Evolutionary conservation across 139 green algal genomes (phyloP).

Genomic region (Asterochloris sp.): DNA sequence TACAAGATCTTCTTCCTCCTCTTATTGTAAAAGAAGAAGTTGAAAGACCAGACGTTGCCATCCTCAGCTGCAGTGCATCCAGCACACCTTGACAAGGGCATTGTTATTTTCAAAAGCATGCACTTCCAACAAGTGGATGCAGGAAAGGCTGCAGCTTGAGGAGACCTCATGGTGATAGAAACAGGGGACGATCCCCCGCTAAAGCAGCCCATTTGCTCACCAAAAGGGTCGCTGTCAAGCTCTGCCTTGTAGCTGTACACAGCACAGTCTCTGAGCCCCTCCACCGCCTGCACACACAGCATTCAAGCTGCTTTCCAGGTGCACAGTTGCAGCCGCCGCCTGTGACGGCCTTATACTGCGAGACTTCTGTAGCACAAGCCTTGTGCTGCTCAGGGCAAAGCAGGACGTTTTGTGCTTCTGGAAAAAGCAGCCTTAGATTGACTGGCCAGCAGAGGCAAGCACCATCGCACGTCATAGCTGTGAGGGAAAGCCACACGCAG

Average conservation of each 20-base stretch:
- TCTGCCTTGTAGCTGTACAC: constrained; percentile 92
- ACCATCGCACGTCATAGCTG: no score
- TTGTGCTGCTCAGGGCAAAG: no score
- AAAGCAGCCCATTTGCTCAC: constrained; percentile 27
- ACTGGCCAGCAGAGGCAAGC: no score
- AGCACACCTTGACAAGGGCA: background rate
- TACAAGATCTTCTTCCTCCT: constrained; percentile 92
- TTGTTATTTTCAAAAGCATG: background rate
- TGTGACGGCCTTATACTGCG: no score
- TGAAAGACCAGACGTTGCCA: constrained; percentile 90
- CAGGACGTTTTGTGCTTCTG: no score
- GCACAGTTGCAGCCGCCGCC: background rate
- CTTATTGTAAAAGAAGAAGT: constrained; percentile 99
- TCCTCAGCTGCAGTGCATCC: constrained; percentile 56
- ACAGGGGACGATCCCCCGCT: no score
- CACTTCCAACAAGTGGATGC: background rate
- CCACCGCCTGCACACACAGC: constrained; percentile 63
- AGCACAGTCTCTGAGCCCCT: constrained; percentile 82
- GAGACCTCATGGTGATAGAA: no score
- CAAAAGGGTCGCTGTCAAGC: constrained; percentile 81
- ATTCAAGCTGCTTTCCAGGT: background rate
- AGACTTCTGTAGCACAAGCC: no score
- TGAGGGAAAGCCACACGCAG: no score
- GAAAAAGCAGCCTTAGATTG: no score
- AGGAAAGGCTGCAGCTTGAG: no score